Conservation (phyloP, 768 basidiomycete species). For the Podaxis carcinomalis region DNA sequence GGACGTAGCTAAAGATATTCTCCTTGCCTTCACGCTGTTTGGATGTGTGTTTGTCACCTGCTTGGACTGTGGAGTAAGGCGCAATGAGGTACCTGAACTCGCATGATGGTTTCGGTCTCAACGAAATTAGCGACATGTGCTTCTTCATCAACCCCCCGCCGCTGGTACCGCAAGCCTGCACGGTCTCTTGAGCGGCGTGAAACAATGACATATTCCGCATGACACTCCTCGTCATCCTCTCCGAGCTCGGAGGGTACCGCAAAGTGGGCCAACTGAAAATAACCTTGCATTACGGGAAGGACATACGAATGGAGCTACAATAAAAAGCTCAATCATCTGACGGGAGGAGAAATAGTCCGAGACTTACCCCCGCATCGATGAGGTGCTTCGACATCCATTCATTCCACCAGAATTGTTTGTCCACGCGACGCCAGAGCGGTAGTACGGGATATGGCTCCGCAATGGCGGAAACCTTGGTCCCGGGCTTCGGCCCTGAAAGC, state of each 20-base stretch:
- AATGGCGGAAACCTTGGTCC: constrained; percentile 44
- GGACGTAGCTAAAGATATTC: constrained; percentile 86
- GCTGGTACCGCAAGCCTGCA: constrained; percentile 91
- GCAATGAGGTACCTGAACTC: constrained; percentile 57
- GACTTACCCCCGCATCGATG: constrained; percentile 77
- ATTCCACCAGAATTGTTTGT: constrained; percentile 96
- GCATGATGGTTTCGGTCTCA: constrained; percentile 87
- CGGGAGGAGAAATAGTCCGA: not conserved
- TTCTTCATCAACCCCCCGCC: constrained; percentile 90
- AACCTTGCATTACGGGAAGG: constrained; percentile 91
- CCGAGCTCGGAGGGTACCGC: constrained; percentile 48
- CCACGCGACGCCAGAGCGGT: constrained; percentile 89
- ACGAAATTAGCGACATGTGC: constrained; percentile 96
- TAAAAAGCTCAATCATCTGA: not conserved
- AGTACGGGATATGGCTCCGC: constrained; percentile 73
- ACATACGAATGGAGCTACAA: constrained; percentile 76
- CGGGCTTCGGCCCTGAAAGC: constrained; percentile 18
- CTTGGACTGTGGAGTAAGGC: not conserved
- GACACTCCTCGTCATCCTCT: constrained; percentile 38
- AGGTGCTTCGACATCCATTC: constrained; percentile 83
- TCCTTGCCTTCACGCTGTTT: constrained; percentile 64
- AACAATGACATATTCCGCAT: constrained; percentile 75
- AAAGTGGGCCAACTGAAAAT: constrained; percentile 75
- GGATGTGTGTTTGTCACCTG: not conserved
- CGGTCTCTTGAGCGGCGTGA: constrained; percentile 86